These are phyloP conservation scores for Epichloe festucae DNA, from an alignment of 2,329 filamentous ascomycete species.

Conservation along the genomic window DNA sequence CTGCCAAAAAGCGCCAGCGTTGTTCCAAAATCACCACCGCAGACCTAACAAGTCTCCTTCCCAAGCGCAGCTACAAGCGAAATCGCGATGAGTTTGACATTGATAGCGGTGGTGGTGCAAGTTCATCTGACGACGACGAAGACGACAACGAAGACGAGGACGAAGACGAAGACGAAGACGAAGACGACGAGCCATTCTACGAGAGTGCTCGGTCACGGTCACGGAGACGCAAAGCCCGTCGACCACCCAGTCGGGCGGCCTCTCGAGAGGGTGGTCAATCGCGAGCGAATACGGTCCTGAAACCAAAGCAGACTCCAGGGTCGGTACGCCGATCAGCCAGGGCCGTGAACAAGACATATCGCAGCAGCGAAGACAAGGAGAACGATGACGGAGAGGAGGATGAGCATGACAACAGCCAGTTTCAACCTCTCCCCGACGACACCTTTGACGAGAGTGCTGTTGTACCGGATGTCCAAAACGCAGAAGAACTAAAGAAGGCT, in stretches of 20 bases:
- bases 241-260: constrained; percentile 16
- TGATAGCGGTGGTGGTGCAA: constrained; percentile 34
- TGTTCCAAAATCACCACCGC: constrained; percentile 38
- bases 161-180: constrained; percentile 34
- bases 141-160: constrained; percentile 27
- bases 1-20: constrained; percentile 18
- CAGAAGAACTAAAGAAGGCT: constrained; percentile 44
- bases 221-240: constrained; percentile 19
- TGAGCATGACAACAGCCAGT: constrained; percentile 23
- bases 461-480: constrained; percentile 22
- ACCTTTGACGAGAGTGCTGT: constrained; percentile 23
- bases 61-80: constrained; percentile 34
- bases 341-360: constrained; percentile 33
- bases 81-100: constrained; percentile 26
- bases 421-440: constrained; percentile 33
- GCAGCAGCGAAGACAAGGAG: constrained; percentile 45
- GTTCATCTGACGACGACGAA: constrained; percentile 32
- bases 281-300: constrained; percentile 9
- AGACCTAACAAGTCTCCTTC: constrained; percentile 39
- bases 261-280: not conserved
- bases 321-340: constrained; percentile 13
- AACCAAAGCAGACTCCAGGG: constrained; percentile 12
- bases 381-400: constrained; percentile 30
- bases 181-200: constrained; percentile 42
- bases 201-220: constrained; percentile 22